Percentiles rank a stretch among this genome's conserved stretches.
Evolutionary conservation across 2,329 filamentous ascomycete species (phyloP).

Genomic region (Rhynchosporium agropyri): DNA sequence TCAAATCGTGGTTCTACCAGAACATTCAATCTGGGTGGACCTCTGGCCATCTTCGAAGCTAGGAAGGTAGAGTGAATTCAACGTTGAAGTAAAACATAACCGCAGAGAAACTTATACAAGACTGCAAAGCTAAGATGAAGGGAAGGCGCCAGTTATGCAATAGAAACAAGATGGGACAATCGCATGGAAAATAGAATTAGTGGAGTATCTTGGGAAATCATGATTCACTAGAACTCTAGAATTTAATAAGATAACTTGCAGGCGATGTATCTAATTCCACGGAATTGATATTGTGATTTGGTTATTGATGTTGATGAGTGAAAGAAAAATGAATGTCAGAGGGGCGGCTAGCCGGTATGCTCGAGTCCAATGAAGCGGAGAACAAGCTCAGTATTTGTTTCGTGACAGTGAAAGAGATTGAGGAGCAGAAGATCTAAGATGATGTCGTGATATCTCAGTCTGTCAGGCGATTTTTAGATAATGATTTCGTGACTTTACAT

Average conservation of each 20-base stretch:
- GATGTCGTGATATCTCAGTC: too few species aligned
- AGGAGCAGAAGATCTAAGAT: too few species aligned
- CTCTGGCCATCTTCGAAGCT: background rate
- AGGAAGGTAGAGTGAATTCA: background rate
- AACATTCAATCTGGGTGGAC: background rate
- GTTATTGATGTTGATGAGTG: background rate
- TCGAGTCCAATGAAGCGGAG: background rate
- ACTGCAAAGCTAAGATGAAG: background rate
- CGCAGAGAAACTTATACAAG: background rate
- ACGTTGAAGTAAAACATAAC: background rate
- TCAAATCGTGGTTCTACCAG: constrained; percentile 7
- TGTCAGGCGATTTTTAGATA: too few species aligned
- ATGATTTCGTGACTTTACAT: too few species aligned
- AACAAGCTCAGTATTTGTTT: too few species aligned
- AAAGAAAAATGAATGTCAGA: background rate
- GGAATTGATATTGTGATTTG: too few species aligned
- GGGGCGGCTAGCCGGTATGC: background rate
- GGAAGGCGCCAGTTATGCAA: background rate
- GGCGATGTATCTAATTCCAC: too few species aligned
- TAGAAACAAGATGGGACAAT: background rate
- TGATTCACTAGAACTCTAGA: background rate
- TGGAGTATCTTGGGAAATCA: background rate
- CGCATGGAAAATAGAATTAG: background rate
- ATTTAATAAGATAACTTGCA: too few species aligned
- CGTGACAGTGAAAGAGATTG: too few species aligned